These are phyloP conservation scores for Raffaelea albimanens DNA, from an alignment of 2,329 filamentous ascomycete genomes.

Conservation along the genomic window DNA sequence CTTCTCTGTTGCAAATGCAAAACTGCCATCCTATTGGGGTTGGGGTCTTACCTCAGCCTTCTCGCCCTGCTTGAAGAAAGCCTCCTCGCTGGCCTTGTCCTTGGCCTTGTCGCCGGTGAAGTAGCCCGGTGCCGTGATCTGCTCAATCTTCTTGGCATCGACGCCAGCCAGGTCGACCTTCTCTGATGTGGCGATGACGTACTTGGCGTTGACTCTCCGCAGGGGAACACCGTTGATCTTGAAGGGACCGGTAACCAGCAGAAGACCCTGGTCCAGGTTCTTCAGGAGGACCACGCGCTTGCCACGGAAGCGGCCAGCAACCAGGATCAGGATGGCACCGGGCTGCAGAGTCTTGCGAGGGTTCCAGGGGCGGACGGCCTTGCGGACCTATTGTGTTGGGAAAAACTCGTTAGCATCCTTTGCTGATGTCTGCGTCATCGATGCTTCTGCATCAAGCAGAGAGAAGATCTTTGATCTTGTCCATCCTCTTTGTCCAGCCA, in stretches of 20 bases:
- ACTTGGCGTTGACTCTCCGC: slow-evolving; percentile 85
- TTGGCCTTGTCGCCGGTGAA: slow-evolving; percentile 91
- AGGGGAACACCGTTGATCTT: slow-evolving; percentile 99
- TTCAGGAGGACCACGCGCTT: slow-evolving; percentile 99
- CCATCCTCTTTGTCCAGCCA: background rate
- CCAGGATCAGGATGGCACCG: slow-evolving; percentile 95
- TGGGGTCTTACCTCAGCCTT: slow-evolving; percentile 93
- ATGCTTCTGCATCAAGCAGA: background rate
- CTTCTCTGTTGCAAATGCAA: no score
- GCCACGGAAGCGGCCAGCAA: slow-evolving; percentile 98
- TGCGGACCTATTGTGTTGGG: slow-evolving; percentile 65
- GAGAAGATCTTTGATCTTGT: no score
- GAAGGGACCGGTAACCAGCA: slow-evolving; percentile 98
- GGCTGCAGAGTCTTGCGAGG: slow-evolving; percentile 84
- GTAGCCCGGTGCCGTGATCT: slow-evolving; percentile 72
- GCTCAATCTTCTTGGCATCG: slow-evolving; percentile 82
- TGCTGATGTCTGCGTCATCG: background rate
- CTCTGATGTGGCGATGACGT: slow-evolving; percentile 84
- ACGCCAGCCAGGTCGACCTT: slow-evolving; percentile 78
- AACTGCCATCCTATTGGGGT: no score
- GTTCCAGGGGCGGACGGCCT: slow-evolving; percentile 80
- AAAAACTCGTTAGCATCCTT: slow-evolving; percentile 18
- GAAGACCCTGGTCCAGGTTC: slow-evolving; percentile 91
- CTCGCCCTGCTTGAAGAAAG: slow-evolving; percentile 99
- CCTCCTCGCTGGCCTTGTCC: slow-evolving; percentile 95